Evolutionary conservation across 1,139 yeast species (phyloP), one percentile per base, ranked within the genome.

Genomic region (Taphrina deformans): DNA sequence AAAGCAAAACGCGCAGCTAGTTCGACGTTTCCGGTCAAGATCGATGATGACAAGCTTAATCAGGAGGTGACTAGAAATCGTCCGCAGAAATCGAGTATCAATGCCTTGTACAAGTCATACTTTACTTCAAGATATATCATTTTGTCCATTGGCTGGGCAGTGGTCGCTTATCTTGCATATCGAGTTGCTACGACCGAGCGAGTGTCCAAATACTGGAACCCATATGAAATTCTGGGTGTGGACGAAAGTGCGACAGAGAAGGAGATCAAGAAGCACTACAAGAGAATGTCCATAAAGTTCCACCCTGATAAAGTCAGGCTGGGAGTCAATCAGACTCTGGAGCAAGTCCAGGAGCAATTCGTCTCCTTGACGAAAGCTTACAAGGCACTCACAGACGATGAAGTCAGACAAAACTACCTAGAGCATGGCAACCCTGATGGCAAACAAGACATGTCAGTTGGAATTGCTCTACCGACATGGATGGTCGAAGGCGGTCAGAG

Each of bases 371-470:
- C 91, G 68, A 88, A 89, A 76, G 99, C 99, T 29, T 91, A 95
- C 77, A 89, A 91, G 76, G 90, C 99, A 56, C 82, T 95, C 70
- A 95, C 99, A 12, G 99, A 95, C 76, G 97, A 89, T 70, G 84
- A 81, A 38, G 85, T 91, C 10, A 86, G 86, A 72, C 89, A 88
- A 70, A 95, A 95, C 75, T 92, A 83, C 75, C 79, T 87, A 73
- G 86, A 84, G 72, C 93, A 87, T 73, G 99, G 99, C 55, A 96
- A 95, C 75, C 99, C 99, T 5, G 99, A 95, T 77, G 99, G 99
- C 46, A 97, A 96, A 59, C 97, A 90, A 75, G 89, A 89, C 55
- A 82, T 88, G n/a, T 79, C 87, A n/a, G 97, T 90, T 75, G 99
- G 99, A 66, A 91, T 95, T 76, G 99, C 98, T 0, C 79, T 95